Evolutionary conservation across 2,329 filamentous ascomycete species (phyloP), one percentile per base, ranked within the genome.

Genomic region (Eutypa lata): DNA sequence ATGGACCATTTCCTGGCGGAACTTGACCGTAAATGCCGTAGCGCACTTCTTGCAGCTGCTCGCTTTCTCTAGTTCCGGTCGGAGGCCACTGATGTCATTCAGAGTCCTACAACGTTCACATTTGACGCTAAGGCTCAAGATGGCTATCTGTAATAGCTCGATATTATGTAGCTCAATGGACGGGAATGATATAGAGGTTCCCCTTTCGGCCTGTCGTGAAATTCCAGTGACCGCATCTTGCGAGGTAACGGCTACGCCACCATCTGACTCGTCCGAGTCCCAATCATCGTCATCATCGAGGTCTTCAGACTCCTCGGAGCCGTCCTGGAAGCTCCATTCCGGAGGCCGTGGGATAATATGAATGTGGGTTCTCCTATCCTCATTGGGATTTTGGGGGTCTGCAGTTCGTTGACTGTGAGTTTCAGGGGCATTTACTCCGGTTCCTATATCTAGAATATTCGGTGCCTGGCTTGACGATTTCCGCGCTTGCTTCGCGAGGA

Each of bases 111-210:
- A 95, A 37, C 90, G 82, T 49, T 86, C 83, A 67, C 90, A 95
- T 67, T 91, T 92, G 57, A 91, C 76, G 3, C 81, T 87, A 57
- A 94, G 75, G 53, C 82, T 85, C 31, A 94, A 73, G 22, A 81
- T 76, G 0, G 79, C 75, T 1, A 93, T 71, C 60, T 92, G 84
- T 8, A 95, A 76, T 2, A 94, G 71, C 64, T 94, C 90, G 55
- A 94, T 87, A 37, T 87, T 83, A 65, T 90, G 81, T 2, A 95
- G 79, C 62, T 93, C 89, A 53, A 94, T 74, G 24, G 81, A 84
- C 0, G 91, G 90, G 61, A 94, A 91, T 0, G 87, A 90, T 7
- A 95, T 76, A 50, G 89, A 83, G n/a, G 90, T 88, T 22, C 90
- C 90, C 50, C 79, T 77, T 63, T 91, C 88, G 2, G 76, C 68